Percentiles rank a stretch among this genome's conserved stretches.
phyloP scores from a whole-genome alignment of 1,139 yeast genomes.

The Scheffersomyces stambukii region DNA sequence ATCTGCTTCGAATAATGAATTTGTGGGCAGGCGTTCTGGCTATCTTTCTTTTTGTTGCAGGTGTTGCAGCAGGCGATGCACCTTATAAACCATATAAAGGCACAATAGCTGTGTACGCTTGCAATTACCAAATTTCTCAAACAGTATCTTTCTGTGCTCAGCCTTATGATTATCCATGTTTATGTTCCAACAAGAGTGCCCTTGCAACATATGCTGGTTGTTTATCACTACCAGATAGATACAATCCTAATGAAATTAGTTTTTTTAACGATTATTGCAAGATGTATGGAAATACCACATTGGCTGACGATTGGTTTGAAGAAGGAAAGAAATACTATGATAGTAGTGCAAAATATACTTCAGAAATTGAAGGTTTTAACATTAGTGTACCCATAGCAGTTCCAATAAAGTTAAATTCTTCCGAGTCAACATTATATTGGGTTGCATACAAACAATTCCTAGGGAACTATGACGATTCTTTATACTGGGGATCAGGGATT shows the following conservation, averaged over 20 bases:
- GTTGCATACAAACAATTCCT: slow-evolving; percentile 24
- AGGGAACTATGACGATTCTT: slow-evolving; percentile 35
- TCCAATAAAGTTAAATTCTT: slow-evolving; percentile 20
- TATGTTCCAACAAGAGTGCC: slow-evolving; percentile 11
- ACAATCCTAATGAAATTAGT: slow-evolving; percentile 1
- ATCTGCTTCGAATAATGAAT: too few species aligned
- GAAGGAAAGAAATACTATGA: slow-evolving; percentile 16
- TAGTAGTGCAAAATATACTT: slow-evolving; percentile 14
- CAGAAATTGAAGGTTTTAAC: slow-evolving; percentile 21
- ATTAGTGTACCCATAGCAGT: slow-evolving; percentile 13
- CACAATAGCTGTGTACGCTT: slow-evolving; percentile 12
- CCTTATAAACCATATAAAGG: slow-evolving; percentile 11
- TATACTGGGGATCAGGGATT: slow-evolving; percentile 45
- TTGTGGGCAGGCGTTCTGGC: too few species aligned
- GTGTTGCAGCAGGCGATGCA: slow-evolving; percentile 5
- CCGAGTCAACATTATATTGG: slow-evolving; percentile 11
- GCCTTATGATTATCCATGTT: slow-evolving; percentile 6
- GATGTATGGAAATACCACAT: slow-evolving; percentile 7
- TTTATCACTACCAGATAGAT: slow-evolving; percentile 5
- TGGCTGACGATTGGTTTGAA: slow-evolving; percentile 15
- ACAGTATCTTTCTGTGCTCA: slow-evolving; percentile 14
- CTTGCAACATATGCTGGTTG: slow-evolving; percentile 18
- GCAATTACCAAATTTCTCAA: slow-evolving; percentile 13
- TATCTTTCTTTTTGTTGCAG: slow-evolving; percentile 1
- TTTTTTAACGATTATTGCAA: neutral